Evolutionary conservation across 306 rosid species (phyloP), one percentile per base, ranked within the genome.

Genomic region (Spatholobus suberectus): DNA sequence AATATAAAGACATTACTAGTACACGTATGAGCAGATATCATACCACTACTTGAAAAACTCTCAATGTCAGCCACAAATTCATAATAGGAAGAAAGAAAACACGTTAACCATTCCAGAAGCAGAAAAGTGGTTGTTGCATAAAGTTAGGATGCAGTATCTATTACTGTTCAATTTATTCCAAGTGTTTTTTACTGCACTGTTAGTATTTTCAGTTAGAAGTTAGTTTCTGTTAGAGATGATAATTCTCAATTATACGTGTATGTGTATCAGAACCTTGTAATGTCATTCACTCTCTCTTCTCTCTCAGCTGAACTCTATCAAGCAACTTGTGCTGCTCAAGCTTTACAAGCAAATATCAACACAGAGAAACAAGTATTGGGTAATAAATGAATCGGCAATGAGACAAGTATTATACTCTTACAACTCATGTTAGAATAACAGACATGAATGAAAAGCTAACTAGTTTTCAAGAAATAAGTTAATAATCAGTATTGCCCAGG

Each of bases 391-490:
- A 68, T 78, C 47, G 38, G 55, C 67, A 37, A 37, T 27, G 57
- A 24, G 80, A 55, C 47, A 73, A 73, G 62, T 38, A 29, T 55
- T 57, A 83, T 27, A 83, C 51, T 76, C 79, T 69, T 23, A 12
- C 43, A 62, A 68, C 78, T 82, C 46, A 24, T n/a, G 63, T 76
- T 77, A 82, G 54, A 75, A 59, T 66, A 58, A 77, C 38, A 85
- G 32, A 54, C 51, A 41, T 37, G 49, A 71, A 61, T 17, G 34
- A 17, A 77, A 76, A 70, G 55, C 78, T 80, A 73, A 73, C 70
- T 80, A 78, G 57, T 71, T 71, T 68, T 76, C 77, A 79, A 70
- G 80, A 83, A 69, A 75, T 62, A 65, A 75, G 70, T 23, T 38
- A 78, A 52, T 15, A 75, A 73, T 49, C 44, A 47, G 38, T 29